Evolutionary conservation across 176 grass and related monocot species (phyloP).

Genomic region (Musa schizocarpa): DNA sequence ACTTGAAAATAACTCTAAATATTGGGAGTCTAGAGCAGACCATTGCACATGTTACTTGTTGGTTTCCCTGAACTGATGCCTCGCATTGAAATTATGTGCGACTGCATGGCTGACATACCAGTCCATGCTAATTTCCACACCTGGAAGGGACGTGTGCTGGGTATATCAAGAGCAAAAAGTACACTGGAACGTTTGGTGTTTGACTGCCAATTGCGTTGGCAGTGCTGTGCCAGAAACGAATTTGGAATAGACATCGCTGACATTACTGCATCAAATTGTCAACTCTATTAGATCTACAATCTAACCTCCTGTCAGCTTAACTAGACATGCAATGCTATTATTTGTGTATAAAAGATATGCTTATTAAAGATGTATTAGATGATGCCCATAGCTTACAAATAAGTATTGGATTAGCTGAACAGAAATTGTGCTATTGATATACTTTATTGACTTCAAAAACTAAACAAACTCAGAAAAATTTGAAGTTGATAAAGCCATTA

Average conservation of each 20-base stretch:
- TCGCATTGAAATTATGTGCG: conserved; percentile 35
- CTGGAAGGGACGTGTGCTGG: conserved; percentile 33
- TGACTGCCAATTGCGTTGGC: conserved; percentile 42
- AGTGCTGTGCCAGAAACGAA: conserved; percentile 58
- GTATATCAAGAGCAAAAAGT: conserved; percentile 46
- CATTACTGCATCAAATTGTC: conserved; percentile 78
- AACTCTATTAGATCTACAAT: conserved; percentile 27
- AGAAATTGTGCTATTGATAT: not conserved
- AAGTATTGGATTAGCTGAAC: not conserved
- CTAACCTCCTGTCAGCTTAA: conserved; percentile 8
- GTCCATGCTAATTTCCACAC: conserved; percentile 52
- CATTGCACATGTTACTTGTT: conserved; percentile 58
- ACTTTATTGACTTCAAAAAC: not conserved
- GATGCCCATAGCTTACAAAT: not conserved
- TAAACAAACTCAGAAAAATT: not conserved
- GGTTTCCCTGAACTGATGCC: conserved; percentile 42
- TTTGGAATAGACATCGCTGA: conserved; percentile 79
- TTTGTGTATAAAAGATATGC: not conserved
- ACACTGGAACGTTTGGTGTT: conserved; percentile 46
- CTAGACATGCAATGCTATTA: not conserved
- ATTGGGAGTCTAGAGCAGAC: conserved; percentile 79
- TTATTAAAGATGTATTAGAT: not conserved
- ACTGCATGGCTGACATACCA: conserved; percentile 61
- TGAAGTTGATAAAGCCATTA: not conserved
- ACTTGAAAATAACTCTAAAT: conserved; percentile 34